Evolutionary conservation across 768 basidiomycete species (phyloP), one percentile per base, ranked within the genome.

Genomic region (Termitomyces sp.): DNA sequence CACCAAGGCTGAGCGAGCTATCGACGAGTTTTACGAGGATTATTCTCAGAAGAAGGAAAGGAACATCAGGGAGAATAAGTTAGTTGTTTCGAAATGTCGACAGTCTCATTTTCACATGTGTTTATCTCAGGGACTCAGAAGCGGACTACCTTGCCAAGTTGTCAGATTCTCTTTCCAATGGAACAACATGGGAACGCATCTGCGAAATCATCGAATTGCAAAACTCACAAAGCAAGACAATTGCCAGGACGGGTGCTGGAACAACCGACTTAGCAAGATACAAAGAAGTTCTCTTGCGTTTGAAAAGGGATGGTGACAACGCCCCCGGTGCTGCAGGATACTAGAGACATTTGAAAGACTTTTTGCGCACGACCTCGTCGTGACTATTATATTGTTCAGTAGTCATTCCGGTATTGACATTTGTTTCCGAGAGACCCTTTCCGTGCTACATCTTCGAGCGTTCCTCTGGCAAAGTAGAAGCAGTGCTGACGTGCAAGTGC

Each of bases 161-260:
- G 56, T 84, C 84, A 23, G 87, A 87, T 50, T 83, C 86, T 10
- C 84, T 98, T 53, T 88, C 93, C 0, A 79, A 82, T 56, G 97
- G 96, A 28, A 97, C 96, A 23, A 96, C 95, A 8, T 99, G 96
- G 96, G 86, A 94, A 66, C 89, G 97, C 40, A 96, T 99, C 68
- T 89, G 88, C 69, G 86, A 86, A 30, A 74, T 87, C 53, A 74
- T 97, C 61, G 93, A 95, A 65, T 81, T 99, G 40, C 86, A 96
- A 72, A 98, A 98, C 71, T 97, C 95, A 56, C 94, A 98, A 74
- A 95, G 92, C 79, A 99, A 98, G 79, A 98, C 95, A 4, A 80
- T 93, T 66, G 88, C 95, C 18, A 84, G 94, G 48, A 84, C 90
- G 35, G 93, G 93, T 14, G 77, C 91, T 12, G 90, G 90, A 6